Conservation (phyloP, 495 filamentous ascomycete species). For the Oidiodendron maius region DNA sequence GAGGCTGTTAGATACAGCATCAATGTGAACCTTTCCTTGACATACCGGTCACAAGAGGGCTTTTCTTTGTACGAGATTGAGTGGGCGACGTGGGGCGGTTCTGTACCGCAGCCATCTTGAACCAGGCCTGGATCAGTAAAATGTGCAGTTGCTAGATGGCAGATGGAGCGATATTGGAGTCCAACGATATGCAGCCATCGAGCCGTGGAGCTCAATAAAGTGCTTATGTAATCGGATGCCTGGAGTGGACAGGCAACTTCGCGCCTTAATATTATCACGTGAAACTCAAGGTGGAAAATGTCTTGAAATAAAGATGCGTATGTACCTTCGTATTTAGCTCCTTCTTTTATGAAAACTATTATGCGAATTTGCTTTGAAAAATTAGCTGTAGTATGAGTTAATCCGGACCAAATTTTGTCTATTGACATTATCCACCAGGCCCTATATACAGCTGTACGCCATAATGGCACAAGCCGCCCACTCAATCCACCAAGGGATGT, state of each 20-base stretch:
- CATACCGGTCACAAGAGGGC: conserved; percentile 40
- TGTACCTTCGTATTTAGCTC: no score
- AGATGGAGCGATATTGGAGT: conserved; percentile 4
- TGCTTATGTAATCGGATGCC: not conserved
- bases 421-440: conserved; percentile 3
- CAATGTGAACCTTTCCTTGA: not conserved
- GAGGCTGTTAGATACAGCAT: conserved; percentile 7
- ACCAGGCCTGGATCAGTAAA: not conserved
- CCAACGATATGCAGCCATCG: not conserved
- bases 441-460: no score
- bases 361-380: no score
- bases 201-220: not conserved
- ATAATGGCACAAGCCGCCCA: no score
- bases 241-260: not conserved
- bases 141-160: not conserved
- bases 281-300: no score
- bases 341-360: no score
- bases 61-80: conserved; percentile 15
- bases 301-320: no score
- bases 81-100: conserved; percentile 15
- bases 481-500: no score
- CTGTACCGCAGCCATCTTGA: conserved; percentile 14
- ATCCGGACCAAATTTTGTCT: no score
- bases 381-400: no score
- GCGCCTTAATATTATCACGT: no score